Conservation (phyloP, 345 rosid genomes). For the Boechera divaricarpa region DNA sequence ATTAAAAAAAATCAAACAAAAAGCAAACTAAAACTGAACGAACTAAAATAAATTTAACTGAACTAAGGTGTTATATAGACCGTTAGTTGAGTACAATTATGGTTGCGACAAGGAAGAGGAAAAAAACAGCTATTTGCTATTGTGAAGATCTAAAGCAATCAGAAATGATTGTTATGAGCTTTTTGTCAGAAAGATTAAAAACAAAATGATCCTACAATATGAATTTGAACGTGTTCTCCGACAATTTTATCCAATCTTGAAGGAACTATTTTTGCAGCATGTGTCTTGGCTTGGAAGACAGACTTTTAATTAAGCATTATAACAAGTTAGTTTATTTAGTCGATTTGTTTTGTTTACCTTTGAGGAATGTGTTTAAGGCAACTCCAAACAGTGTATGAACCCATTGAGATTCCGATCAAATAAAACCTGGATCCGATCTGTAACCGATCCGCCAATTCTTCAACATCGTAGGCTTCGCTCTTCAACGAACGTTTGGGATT, state of each 20-base stretch:
- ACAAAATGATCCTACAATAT: neutral
- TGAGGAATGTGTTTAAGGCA: constrained; percentile 86
- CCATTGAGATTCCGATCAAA: constrained; percentile 88
- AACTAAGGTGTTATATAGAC: too few relatives aligned
- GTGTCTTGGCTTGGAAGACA: neutral
- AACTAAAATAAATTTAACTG: too few relatives aligned
- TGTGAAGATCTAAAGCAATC: neutral
- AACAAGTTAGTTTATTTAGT: neutral
- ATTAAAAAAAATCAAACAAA: too few relatives aligned
- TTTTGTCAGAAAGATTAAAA: neutral
- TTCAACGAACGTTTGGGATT: constrained; percentile 69
- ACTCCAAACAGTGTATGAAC: constrained; percentile 88
- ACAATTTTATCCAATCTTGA: constrained; percentile 20
- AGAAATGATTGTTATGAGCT: neutral
- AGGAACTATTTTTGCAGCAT: constrained; percentile 3
- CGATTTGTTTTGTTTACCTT: constrained; percentile 53
- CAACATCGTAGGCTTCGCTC: constrained; percentile 81
- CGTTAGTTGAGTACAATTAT: neutral
- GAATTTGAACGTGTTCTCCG: constrained; percentile 20
- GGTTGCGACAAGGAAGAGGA: neutral
- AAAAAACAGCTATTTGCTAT: neutral
- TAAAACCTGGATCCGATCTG: constrained; percentile 69
- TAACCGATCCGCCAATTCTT: constrained; percentile 79
- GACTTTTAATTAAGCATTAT: neutral
- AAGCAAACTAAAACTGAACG: too few relatives aligned